Base-by-base conservation (phyloP, 257 asterid species). In the Przewalskia tangutica region DNA sequence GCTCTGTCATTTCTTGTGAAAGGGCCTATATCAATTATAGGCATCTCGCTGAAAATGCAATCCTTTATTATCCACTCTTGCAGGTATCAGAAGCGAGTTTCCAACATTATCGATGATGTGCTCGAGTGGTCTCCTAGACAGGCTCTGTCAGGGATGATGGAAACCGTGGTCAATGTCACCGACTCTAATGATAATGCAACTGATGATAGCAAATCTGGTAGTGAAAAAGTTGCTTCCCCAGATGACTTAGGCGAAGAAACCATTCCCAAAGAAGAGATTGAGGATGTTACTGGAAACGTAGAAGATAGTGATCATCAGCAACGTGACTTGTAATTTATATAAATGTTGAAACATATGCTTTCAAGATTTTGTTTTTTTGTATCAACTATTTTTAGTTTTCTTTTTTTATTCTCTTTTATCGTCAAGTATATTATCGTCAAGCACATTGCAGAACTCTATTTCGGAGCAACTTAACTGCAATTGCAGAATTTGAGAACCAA, bases 101-200 rank as follows among this genome's bases (percentile, higher is more conserved):
- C 91, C 81, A 96, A 96, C 90, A 96, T 96, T 80, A 96, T 96
- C 13, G 99, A 96, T 17, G 99, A 96, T 77, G 98, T 96, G 88
- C 91, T 94, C 8, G 99, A 96, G 88, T 96, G 99, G 99, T 91
- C 96, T 13, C 99, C 99, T 0, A 90, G 97, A 70, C 92, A 85
- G 82, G 98, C 99, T 50, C 86, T 96, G 84, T 94, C 99, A 1
- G 97, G 97, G 80, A 96, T 96, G 94, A 93, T 96, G 97, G 98
- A 94, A 65, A 76, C 86, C 0, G 88, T 81, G 81, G 84, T 46
- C 64, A 92, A 89, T 78, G 81, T 50, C 1, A 91, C 92, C 0
- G 93, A 92, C 77, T 80, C 60, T 12, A 73, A 73, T 3, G 65
- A 85, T 54, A 78, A 40, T 20, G 66, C 81, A 83, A 32, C 85